Evolutionary conservation across 306 rosid genomes (phyloP).

Genomic region (Cucurbita pepo): DNA sequence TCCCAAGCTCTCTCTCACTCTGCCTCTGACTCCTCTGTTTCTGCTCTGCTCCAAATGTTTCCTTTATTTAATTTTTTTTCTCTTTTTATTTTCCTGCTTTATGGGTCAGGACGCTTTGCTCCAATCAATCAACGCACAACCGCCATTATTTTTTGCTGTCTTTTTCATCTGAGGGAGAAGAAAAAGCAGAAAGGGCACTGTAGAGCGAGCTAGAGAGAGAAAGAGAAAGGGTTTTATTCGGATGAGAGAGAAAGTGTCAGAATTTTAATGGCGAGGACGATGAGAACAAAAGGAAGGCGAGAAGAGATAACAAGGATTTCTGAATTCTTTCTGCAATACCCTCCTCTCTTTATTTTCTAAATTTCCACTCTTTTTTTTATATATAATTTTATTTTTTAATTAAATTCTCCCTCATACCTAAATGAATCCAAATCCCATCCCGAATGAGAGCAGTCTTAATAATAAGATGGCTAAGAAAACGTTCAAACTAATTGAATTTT

Average conservation of each 20-base stretch:
- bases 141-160: constrained; percentile 63
- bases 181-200: constrained; percentile 12
- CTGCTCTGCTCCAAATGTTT: constrained; percentile 13
- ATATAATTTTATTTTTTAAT: too few species aligned
- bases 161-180: constrained; percentile 26
- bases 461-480: too few species aligned
- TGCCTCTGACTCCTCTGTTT: constrained; percentile 1
- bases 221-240: background rate
- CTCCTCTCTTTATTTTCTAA: background rate
- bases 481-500: too few species aligned
- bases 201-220: background rate
- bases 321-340: background rate
- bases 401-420: too few species aligned
- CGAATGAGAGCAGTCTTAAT: too few species aligned
- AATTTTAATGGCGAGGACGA: background rate
- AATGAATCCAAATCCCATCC: too few species aligned
- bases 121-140: constrained; percentile 68
- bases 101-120: constrained; percentile 7
- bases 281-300: background rate
- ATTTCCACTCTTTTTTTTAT: background rate
- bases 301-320: background rate
- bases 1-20: constrained; percentile 1
- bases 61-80: background rate
- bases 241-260: constrained; percentile 1
- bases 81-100: background rate